Base-by-base conservation (phyloP, 1,139 yeast species). In the Nakaseomyces glabratus region DNA sequence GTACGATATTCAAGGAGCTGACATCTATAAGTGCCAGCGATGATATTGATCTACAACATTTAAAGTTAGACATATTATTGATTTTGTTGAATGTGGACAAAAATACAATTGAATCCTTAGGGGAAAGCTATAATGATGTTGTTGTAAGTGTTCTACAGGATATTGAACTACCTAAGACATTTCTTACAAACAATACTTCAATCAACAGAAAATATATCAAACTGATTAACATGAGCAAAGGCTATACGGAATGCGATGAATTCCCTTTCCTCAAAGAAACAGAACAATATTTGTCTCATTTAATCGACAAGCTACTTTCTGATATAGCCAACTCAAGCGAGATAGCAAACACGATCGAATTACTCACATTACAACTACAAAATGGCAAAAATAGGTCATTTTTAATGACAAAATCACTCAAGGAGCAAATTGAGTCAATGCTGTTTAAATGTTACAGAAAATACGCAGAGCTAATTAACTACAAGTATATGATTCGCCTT, bases 1-100 rank as follows among this genome's bases (percentile, higher is more conserved):
- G 33, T 8, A 31, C 31, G 8, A 20, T 43, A 28, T 25, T 49
- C 10, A 32, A 41, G 12, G 37, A 34, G 4, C 22, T 51, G 19
- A 11, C 46, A 19, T 33, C 38, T 13, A 34, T 47, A n/a, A 39
- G 42, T 8, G 3, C 11, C 4, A 16, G 17, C 3, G 43, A 41
- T 12, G n/a, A 28, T 6, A 8, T 25, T 7, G 35, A 25, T 4
- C 16, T 35, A 3, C 43, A 40, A 19, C 33, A 36, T 21, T 22
- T 41, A 26, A 52, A 52, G 30, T 35, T 54, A 25, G 57, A 52
- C 37, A 33, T 45, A 7, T 28, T 52, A 20, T 39, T 41, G n/a
- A 40, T 46, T 10, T 31, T 50, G n/a, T 29, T 51, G 28, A 45
- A 43, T 24, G 26, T 53, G 18, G 46, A 46, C n/a, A 44, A 40